Evolutionary conservation across 179 eudicot species (phyloP), one percentile per base, ranked within the genome.

Genomic region (Patellifolia procumbens): DNA sequence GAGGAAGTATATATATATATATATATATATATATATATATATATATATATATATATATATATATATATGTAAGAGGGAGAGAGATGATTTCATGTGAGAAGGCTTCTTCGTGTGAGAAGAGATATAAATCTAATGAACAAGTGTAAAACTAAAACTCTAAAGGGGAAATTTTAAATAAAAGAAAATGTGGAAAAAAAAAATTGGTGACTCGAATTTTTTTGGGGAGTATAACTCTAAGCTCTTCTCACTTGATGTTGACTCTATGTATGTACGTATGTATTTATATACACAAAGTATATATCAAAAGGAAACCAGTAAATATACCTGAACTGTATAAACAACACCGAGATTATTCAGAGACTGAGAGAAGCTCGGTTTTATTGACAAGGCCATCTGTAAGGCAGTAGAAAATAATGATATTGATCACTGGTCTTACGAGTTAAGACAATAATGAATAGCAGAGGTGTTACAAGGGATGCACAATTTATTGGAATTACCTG

Each of bases 271-370:
- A 46, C 17, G 42, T 39, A 46, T 17, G 42, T 39, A 28, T 35
- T 0, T 24, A 69, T 60, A 62, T 34, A 28, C 5, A 63, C 61
- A 79, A 73, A 63, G 56, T 43, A 58, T 52, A 74, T 72, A 26
- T 39, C 53, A n/a, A n/a, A n/a, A n/a, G n/a, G 34, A 46, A 61
- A 48, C 75, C 66, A 43, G 37, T 34, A 48, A 63, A 77, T 70
- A 46, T 46, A 91, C 99, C 99, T 96, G 99, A 75, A 96, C 99
- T 45, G 99, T 96, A 90, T 88, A 91, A 48, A 96, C 98, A 67
- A 96, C 99, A 73, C 99, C 99, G 79, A 96, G 98, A 88, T 96
- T 96, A 89, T 96, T 96, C 76, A 96, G 74, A 63, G 99, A 96
- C 82, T 96, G 99, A 5, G 99, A 96, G 87, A 96, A 96, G 87